A percentile compares a stretch with the other conserved stretches of the same genome.
These are phyloP conservation scores for Xylaria venustula DNA, from an alignment of 495 filamentous ascomycete genomes.

Conservation along the genomic window DNA sequence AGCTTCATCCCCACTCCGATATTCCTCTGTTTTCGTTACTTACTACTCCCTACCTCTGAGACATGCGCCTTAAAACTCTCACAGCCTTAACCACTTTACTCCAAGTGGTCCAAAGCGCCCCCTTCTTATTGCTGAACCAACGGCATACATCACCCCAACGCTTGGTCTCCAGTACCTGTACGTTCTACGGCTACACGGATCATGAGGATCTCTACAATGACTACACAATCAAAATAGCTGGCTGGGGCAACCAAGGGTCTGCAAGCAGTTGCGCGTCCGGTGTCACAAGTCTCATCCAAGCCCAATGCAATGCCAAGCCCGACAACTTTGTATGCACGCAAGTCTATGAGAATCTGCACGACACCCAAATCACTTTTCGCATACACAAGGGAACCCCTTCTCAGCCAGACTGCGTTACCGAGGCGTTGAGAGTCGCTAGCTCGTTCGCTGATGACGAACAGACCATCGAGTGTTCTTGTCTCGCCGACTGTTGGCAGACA, in stretches of 20 bases:
- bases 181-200: conserved; percentile 8
- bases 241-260: conserved; percentile 8
- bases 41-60: not conserved
- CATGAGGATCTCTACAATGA: conserved; percentile 1
- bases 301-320: not conserved
- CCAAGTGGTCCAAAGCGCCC: not conserved
- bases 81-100: not conserved
- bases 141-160: not conserved
- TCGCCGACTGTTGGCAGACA: conserved; percentile 6
- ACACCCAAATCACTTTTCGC: conserved; percentile 5
- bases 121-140: not conserved
- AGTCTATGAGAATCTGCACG: conserved; percentile 6
- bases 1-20: not conserved
- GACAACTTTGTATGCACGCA: conserved; percentile 6
- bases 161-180: not conserved
- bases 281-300: not conserved
- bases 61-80: not conserved
- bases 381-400: not conserved
- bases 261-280: not conserved
- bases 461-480: conserved; percentile 1
- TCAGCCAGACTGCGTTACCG: conserved; percentile 9
- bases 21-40: not conserved
- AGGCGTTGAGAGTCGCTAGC: not conserved
- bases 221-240: conserved; percentile 11
- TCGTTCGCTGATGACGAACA: not conserved